phyloP scores from a whole-genome alignment of 768 basidiomycete species.

The Chlorophyllum brunneum region DNA sequence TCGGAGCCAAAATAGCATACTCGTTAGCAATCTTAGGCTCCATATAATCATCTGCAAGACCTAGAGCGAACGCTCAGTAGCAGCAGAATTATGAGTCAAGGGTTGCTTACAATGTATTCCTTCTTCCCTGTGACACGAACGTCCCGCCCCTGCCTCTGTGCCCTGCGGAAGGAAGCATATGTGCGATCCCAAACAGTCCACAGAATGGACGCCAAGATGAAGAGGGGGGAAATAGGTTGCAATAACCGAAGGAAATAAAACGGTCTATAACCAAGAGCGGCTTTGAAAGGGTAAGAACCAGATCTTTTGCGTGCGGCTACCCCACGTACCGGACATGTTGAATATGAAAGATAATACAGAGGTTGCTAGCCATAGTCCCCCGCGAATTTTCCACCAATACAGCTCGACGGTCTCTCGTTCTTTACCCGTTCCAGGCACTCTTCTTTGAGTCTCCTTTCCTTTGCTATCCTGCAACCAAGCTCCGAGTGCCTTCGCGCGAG shows the following conservation, averaged over 20 bases:
- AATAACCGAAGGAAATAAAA: slow-evolving; percentile 23
- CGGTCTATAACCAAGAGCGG: slow-evolving; percentile 28
- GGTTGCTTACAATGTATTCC: slow-evolving; percentile 53
- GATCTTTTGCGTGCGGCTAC: slow-evolving; percentile 16
- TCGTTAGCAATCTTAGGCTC: slow-evolving; percentile 49
- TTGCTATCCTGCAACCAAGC: slow-evolving; percentile 64
- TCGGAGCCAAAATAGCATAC: slow-evolving; percentile 37
- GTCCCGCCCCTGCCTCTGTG: slow-evolving; percentile 67
- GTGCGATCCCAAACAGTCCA: slow-evolving; percentile 91
- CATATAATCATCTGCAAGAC: slow-evolving; percentile 56
- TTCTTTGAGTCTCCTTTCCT: slow-evolving; percentile 56
- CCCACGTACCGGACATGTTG: slow-evolving; percentile 41
- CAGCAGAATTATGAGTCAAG: not conserved
- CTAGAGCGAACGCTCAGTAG: slow-evolving; percentile 31
- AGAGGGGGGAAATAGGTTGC: slow-evolving; percentile 41
- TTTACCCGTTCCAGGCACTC: slow-evolving; percentile 35
- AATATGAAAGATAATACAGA: slow-evolving; percentile 36
- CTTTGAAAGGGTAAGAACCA: slow-evolving; percentile 20
- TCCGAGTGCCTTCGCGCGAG: slow-evolving; percentile 71
- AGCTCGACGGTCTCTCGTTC: slow-evolving; percentile 46
- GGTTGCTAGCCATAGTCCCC: slow-evolving; percentile 58
- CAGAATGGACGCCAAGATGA: slow-evolving; percentile 56
- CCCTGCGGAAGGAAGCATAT: slow-evolving; percentile 55
- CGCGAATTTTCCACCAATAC: slow-evolving; percentile 65
- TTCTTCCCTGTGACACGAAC: slow-evolving; percentile 64